Percentiles rank a stretch among this genome's conserved stretches.
phyloP scores from a whole-genome alignment of 164 flowering plant species.

The Vitis rotundifolia region DNA sequence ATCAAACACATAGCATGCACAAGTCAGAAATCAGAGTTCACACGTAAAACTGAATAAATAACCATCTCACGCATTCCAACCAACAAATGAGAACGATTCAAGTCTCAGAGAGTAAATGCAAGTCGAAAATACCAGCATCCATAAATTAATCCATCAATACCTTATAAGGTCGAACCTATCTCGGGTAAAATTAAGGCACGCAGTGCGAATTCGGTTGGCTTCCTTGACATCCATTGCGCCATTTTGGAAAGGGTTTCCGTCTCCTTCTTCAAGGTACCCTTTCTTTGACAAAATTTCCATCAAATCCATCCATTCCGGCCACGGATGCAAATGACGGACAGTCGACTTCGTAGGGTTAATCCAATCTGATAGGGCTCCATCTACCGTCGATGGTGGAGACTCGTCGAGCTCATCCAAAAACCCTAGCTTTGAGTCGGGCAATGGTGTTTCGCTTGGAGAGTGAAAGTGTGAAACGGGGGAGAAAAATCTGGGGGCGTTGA shows the following conservation, averaged over 20 bases:
- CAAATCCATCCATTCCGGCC: conserved; percentile 81
- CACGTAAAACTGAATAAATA: no score
- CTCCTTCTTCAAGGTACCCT: conserved; percentile 45
- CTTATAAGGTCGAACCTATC: conserved; percentile 59
- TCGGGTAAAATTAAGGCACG: conserved; percentile 73
- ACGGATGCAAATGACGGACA: conserved; percentile 51
- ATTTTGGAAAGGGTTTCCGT: conserved; percentile 35
- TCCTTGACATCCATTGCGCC: conserved; percentile 46
- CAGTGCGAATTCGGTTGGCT: conserved; percentile 62
- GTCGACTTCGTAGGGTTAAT: background rate
- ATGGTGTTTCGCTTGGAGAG: conserved; percentile 13
- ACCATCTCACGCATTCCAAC: no score
- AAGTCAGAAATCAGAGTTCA: no score
- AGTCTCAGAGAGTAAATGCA: background rate
- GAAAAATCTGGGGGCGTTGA: conserved; percentile 12
- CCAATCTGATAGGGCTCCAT: background rate
- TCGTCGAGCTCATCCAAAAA: conserved; percentile 32
- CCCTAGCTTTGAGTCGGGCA: conserved; percentile 25
- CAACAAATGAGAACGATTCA: background rate
- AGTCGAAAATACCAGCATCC: background rate
- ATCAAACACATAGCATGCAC: conserved; percentile 31
- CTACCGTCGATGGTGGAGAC: conserved; percentile 2
- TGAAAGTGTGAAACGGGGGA: conserved; percentile 26
- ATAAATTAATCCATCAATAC: conserved; percentile 25
- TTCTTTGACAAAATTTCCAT: conserved; percentile 51